Evolutionary conservation across 768 basidiomycete genomes (phyloP), one percentile per base, ranked within the genome.

Genomic region (Termitomyces sp.): DNA sequence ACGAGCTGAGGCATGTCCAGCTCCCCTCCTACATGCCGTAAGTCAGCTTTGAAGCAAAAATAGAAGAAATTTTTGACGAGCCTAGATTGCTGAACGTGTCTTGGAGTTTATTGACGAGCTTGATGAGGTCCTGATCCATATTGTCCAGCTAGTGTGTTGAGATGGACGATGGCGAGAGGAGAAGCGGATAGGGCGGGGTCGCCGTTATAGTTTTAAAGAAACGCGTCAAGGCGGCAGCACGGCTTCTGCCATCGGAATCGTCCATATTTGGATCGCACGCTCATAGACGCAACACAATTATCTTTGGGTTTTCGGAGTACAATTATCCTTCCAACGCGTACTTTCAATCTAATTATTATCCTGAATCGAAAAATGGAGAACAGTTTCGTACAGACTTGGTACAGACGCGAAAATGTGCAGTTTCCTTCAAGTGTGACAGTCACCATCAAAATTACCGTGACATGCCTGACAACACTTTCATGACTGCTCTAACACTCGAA

Each of bases 51-150:
- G 32, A 23, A 16, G 9, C 50, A 47, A 50, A 44, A 49, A 49
- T 48, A 56, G 46, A 62, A 56, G 58, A 58, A 53, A 53, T 60
- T 48, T 62, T 57, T 54, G 52, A 76, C 88, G 65, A 65, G 91
- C 91, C 92, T 54, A 94, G 82, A 67, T 93, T 93, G 73, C 79
- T 83, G 76, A 94, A 94, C 58, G 92, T 94, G 67, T 94, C 93
- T 76, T 98, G 95, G 56, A 98, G 87, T 76, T 88, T 91, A 79
- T 97, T 97, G 47, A 98, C 95, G 14, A 96, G 84, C 67, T 88
- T 88, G 64, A 98, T 98, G 62, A 98, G 86, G 71, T 96, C 93
- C 44, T 89, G 85, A 73, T 98, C 95, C 95, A 98, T 98, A 58
- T 61, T 67, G 53, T 36, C 50, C 32, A 56, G 47, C 35, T 28